Percentiles rank a stretch among this genome's conserved stretches.
phyloP scores from a whole-genome alignment of 352 stramenopile species.

The Pythium brassicae region DNA sequence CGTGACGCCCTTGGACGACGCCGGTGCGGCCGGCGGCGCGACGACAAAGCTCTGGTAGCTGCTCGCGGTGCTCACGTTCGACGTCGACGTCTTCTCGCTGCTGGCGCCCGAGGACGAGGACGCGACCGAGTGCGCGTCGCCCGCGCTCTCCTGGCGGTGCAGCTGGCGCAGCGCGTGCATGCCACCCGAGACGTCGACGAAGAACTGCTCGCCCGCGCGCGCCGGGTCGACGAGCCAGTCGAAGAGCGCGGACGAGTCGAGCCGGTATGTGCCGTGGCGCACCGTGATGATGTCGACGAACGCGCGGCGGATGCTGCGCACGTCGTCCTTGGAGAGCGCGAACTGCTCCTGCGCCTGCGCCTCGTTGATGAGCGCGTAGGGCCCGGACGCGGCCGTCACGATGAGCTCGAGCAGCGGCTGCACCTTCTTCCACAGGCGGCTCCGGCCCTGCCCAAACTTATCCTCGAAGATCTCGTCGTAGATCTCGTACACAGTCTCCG shows the following conservation, averaged over 20 bases:
- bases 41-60: constrained; percentile 19
- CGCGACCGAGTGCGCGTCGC: constrained; percentile 16
- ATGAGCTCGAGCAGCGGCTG: constrained; percentile 72
- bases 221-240: constrained; percentile 57
- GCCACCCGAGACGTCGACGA: constrained; percentile 45
- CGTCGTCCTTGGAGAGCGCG: constrained; percentile 48
- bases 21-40: constrained; percentile 17
- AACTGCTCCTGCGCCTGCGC: constrained; percentile 58
- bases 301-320: constrained; percentile 62
- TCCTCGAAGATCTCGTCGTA: constrained; percentile 85
- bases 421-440: constrained; percentile 74
- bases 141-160: constrained; percentile 17
- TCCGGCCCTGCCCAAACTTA: constrained; percentile 76
- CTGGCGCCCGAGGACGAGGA: constrained; percentile 15
- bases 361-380: constrained; percentile 73
- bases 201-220: constrained; percentile 59
- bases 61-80: constrained; percentile 16
- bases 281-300: constrained; percentile 76
- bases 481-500: constrained; percentile 78
- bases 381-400: constrained; percentile 55
- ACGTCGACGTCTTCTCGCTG: constrained; percentile 15
- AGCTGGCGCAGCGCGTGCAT: constrained; percentile 42
- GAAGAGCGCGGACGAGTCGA: constrained; percentile 66
- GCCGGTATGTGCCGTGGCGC: constrained; percentile 57
- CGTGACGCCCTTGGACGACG: constrained; percentile 18